Evolutionary conservation across 1,284 basidiomycete genomes (phyloP), one percentile per base, ranked within the genome.

Genomic region (Papiliotrema terrestris): DNA sequence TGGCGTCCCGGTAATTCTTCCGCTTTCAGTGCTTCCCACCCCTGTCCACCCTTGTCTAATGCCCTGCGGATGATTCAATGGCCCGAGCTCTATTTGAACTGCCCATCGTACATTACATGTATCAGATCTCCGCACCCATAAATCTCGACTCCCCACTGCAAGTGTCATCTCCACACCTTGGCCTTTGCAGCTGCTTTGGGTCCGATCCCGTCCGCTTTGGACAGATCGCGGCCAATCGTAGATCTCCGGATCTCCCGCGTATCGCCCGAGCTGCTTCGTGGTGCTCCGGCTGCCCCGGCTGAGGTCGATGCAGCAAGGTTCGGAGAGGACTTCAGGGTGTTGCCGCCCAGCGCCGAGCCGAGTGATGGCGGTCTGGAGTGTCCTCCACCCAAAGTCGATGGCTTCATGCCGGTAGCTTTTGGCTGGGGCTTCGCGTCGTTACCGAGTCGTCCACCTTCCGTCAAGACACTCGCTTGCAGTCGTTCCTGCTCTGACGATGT

Each of bases 401-500:
- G 23, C 39, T 32, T 32, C 29, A 32, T 32, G 29, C 29, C 29
- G 11, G 29, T 32, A 38, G 22, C 3, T 11, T 17, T n/a, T 42
- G 32, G 17, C 52, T 52, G 45, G 56, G 52, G 14, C 41, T 42
- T 51, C 15, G 54, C 50, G 1, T 54, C 49, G 49, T 67, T 67
- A 1, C 54, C 57, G 39, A 52, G 52, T 39, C 61, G 53, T 14
- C 65, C 61, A 35, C 59, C 52, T 41, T 68, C 66, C 2, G 60
- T 62, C 9, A 68, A 37, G n/a, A 65, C 56, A 37, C 45, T 56
- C 9, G 26, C 17, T n/a, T 37, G 32, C 1, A 45, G n/a, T 29
- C 39, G 26, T 41, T 39, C 32, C 17, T 41, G 36, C 17, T 54
- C 52, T 13, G 29, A 23, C 23, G 52, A 32, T 32, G 55, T 43